Evolutionary conservation across 2,329 filamentous ascomycete species (phyloP).

Genomic region (Colletotrichum sp.): DNA sequence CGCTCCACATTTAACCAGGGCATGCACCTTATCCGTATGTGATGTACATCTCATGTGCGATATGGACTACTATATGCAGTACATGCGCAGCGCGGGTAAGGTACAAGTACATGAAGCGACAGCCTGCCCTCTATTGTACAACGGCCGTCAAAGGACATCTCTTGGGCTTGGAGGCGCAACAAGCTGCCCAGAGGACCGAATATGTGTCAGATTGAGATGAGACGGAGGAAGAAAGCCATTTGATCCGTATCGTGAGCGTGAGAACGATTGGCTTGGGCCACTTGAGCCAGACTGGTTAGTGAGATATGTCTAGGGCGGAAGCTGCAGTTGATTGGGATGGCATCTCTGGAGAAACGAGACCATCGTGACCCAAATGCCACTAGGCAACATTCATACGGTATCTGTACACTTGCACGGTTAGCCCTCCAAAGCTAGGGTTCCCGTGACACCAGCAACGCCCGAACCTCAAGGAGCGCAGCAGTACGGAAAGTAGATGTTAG

Average conservation of each 20-base stretch:
- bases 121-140: background rate
- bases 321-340: background rate
- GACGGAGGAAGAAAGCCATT: background rate
- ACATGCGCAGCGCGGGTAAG: background rate
- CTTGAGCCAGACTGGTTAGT: background rate
- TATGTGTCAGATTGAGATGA: background rate
- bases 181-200: background rate
- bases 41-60: background rate
- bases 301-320: background rate
- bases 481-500: background rate
- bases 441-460: background rate
- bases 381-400: background rate
- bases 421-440: background rate
- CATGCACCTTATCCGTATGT: background rate
- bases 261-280: background rate
- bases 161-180: background rate
- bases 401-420: background rate
- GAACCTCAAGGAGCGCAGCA: background rate
- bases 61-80: background rate
- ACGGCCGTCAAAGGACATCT: background rate
- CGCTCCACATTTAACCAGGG: background rate
- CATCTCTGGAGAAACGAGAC: background rate
- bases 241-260: background rate
- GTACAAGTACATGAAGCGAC: background rate
- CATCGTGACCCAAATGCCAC: background rate